Base-by-base conservation (phyloP, 1,284 basidiomycete genomes). In the Erythrobasidium hasegawianum region DNA sequence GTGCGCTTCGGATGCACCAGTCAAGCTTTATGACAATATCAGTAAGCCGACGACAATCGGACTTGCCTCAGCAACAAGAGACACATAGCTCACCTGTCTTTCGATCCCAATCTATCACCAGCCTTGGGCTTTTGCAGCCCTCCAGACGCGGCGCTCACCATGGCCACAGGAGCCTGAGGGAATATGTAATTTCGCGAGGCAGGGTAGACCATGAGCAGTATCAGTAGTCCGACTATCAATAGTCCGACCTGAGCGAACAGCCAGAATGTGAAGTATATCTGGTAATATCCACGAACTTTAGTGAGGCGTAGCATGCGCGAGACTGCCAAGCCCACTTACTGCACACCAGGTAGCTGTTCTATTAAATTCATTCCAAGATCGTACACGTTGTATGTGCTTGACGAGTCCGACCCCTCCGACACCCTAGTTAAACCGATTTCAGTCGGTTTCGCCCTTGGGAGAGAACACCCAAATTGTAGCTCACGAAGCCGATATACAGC, bases 361-460 rank as follows among this genome's bases (percentile, higher is more conserved):
- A 27, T 72, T 69, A 1, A 78, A 75, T 71, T 84, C 83, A 68
- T 80, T 77, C 83, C 83, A 84, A 0, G 80, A 80, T 39, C 81
- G 79, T 3, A 85, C 69, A 8, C 83, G 76, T 5, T 76, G 75
- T 33, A 83, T 73, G 69, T 85, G 83, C 68, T 82, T 80, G 3
- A 76, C 70, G 57, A 81, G 80, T 0, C 79, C 78, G 2, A 80
- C 78, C 11, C 80, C 64, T 0, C 80, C 78, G 14, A 83, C 76
- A 8, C 81, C 80, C 39, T 20, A 11, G 11, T 47, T 11, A 20
- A 29, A 26, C 18, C 18, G 33, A 57, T 11, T 39, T 11, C 8
- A 57, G n/a, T n/a, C n/a, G n/a, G n/a, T n/a, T n/a, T n/a, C n/a
- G n/a, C n/a, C n/a, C n/a, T n/a, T n/a, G 33, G 33, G 33, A 33